Conservation (phyloP, 164 flowering plant species). For the Liriodendron chinense region DNA sequence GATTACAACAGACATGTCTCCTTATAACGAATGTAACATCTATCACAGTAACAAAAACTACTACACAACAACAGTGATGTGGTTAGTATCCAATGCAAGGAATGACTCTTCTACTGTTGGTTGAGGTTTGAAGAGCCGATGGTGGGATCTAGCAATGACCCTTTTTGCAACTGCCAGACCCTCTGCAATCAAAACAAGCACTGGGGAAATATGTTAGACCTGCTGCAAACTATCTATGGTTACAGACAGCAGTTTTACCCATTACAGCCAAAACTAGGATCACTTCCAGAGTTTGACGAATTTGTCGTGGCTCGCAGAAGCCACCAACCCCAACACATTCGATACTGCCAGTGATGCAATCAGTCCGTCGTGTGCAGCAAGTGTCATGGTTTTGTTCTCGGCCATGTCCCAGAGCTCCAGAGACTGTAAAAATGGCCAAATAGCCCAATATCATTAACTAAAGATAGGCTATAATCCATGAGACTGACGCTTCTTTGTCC, state of each 20-base stretch:
- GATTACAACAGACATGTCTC: not conserved
- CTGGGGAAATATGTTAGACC: conserved; percentile 8
- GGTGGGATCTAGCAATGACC: not conserved
- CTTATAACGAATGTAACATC: not conserved
- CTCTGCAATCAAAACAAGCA: conserved; percentile 10
- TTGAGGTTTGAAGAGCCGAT: not conserved
- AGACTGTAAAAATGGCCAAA: conserved; percentile 32
- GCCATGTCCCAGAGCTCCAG: conserved; percentile 75
- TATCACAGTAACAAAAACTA: not conserved
- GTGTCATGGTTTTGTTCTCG: conserved; percentile 69
- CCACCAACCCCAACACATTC: conserved; percentile 50
- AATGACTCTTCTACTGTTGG: not conserved
- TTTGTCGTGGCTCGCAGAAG: conserved; percentile 83
- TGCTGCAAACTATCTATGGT: not conserved
- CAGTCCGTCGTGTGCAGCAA: conserved; percentile 60
- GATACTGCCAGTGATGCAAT: conserved; percentile 63
- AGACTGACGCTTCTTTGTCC: not conserved
- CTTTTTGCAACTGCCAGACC: conserved; percentile 5
- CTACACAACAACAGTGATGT: not conserved
- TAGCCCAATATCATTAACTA: not conserved
- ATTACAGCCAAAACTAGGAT: conserved; percentile 3
- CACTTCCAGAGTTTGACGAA: conserved; percentile 74
- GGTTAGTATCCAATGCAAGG: not conserved
- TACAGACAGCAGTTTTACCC: not conserved
- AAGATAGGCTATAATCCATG: not conserved